Evolutionary conservation across 2,329 filamentous ascomycete genomes (phyloP), one percentile per base, ranked within the genome.

Genomic region (Diaporthe vexans): DNA sequence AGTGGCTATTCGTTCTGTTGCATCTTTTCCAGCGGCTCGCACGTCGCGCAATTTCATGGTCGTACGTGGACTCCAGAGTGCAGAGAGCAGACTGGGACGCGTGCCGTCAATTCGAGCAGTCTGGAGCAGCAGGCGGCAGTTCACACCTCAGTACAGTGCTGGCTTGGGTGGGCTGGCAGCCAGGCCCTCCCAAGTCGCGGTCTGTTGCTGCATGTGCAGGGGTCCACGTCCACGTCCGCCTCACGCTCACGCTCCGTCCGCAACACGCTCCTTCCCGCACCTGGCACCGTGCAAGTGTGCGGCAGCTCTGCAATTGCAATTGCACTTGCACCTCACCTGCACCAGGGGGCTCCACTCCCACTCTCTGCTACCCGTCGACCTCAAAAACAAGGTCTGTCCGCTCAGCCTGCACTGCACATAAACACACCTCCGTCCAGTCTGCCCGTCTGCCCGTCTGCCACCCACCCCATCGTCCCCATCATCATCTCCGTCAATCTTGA

Each of bases 341-440:
- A 63, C 46, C 57, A 37, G 33, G 21, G 19, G 33, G 24, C 33
- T 54, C 57, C 46, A 72, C 57, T 63, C 57, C 70, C 70, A 72
- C 69, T 59, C 57, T 63, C 70, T 72, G 70, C 46, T 63, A 40
- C 63, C 70, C 70, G 57, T 72, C 33, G 19, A 72, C 70, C 57
- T 72, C 59, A 59, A 72, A 72, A 72, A 72, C 70, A 72, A 72
- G 70, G 70, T 63, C 70, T 59, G 70, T 54, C 70, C 70, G 70
- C 70, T 58, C 63, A 21, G 63, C 63, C 63, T 72, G 57, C 69
- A 61, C 69, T 72, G 70, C 70, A 63, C 46, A 72, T 71, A 71
- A 71, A 71, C 69, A 72, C 70, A 54, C 48, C 26, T 54, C 37
- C 57, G n/a, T 54, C 63, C 48, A 68, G 63, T 72, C 70, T 72